phyloP scores from a whole-genome alignment of 345 rosid species.

The Nasturtium officinale region DNA sequence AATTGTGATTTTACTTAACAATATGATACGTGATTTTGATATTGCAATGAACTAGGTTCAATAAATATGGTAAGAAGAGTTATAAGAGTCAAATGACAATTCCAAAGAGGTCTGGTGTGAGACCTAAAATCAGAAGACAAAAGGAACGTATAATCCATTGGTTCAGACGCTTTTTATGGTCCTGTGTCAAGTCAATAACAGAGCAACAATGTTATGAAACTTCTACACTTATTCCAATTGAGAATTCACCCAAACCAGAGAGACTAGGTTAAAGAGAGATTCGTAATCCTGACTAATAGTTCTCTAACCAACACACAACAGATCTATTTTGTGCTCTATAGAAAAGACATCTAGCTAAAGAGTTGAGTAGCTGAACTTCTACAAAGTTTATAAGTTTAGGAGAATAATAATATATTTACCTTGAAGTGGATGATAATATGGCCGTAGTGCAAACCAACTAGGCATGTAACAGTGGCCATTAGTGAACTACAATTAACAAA shows the following conservation, averaged over 20 bases:
- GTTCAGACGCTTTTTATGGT: conserved; percentile 56
- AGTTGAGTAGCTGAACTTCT: not conserved
- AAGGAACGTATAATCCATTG: conserved; percentile 64
- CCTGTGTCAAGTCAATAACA: conserved; percentile 48
- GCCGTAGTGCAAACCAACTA: conserved; percentile 83
- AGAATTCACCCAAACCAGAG: not conserved
- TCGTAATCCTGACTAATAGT: not conserved
- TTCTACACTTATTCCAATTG: not conserved
- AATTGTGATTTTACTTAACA: not conserved
- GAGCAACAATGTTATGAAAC: conserved; percentile 2
- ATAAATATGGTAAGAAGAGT: not conserved
- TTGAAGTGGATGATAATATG: conserved; percentile 77
- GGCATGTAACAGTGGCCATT: conserved; percentile 81
- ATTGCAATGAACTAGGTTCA: not conserved
- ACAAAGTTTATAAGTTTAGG: not conserved
- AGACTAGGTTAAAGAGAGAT: not conserved
- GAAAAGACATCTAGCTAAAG: not conserved
- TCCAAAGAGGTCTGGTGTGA: conserved; percentile 63
- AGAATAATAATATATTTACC: conserved; percentile 45
- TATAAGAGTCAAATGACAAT: conserved; percentile 24
- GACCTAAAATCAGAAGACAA: conserved; percentile 56
- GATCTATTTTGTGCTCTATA: not conserved
- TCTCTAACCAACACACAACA: not conserved
- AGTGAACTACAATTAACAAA: conserved; percentile 61
- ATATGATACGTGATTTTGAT: not conserved